A percentile compares a stretch with the other conserved stretches of the same genome.
These are phyloP conservation scores for Alloteropsis angusta DNA, from an alignment of 202 grass and related monocot genomes.

Conservation along the genomic window DNA sequence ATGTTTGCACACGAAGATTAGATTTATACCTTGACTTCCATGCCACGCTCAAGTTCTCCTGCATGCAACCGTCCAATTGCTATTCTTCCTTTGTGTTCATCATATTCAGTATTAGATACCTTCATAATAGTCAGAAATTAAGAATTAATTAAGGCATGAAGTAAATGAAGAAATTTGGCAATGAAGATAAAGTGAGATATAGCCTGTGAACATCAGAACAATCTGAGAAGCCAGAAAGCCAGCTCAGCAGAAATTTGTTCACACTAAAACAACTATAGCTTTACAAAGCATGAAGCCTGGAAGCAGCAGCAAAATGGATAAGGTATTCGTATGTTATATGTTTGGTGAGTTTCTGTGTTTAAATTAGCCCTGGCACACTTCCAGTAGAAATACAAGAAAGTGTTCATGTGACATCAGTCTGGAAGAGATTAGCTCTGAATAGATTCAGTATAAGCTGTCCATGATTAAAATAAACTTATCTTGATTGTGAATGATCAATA, in stretches of 20 bases:
- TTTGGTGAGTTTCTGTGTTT: neutral
- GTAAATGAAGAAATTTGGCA: neutral
- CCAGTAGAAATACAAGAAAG: neutral
- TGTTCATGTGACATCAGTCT: neutral
- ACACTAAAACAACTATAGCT: neutral
- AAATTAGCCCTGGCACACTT: neutral
- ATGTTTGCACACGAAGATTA: constrained; percentile 20
- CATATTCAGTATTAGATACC: constrained; percentile 94
- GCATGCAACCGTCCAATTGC: constrained; percentile 92
- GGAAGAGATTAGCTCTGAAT: neutral
- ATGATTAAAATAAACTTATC: neutral
- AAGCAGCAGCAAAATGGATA: constrained; percentile 6
- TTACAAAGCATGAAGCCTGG: constrained; percentile 9
- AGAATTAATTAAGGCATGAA: constrained; percentile 7
- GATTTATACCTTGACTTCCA: constrained; percentile 82
- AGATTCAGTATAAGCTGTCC: neutral
- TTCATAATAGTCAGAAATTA: constrained; percentile 30
- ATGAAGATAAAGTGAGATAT: neutral
- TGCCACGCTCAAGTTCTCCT: constrained; percentile 66
- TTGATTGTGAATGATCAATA: neutral
- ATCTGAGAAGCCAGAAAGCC: neutral
- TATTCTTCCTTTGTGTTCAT: constrained; percentile 99
- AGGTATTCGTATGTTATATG: constrained; percentile 4
- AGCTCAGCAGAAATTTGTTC: neutral
- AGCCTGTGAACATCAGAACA: neutral